These are phyloP conservation scores for Serendipita vermifera DNA, from an alignment of 768 basidiomycete genomes.

Conservation along the genomic window DNA sequence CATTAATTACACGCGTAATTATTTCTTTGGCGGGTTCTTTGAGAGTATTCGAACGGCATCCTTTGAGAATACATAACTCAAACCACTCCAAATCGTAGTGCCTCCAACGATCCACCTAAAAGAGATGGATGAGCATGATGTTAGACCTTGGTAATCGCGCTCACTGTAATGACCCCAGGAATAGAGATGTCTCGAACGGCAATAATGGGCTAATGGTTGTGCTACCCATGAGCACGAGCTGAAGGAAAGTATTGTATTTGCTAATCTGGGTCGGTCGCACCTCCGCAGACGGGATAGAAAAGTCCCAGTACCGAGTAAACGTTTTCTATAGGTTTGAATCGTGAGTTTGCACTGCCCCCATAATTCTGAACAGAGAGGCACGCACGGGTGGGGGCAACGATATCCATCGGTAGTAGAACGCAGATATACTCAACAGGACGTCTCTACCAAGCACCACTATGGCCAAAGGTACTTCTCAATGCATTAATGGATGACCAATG, in stretches of 20 bases:
- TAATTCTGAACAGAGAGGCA: slow-evolving; percentile 12
- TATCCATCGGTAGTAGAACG: slow-evolving; percentile 87
- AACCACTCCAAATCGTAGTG: slow-evolving; percentile 86
- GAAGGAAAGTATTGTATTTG: slow-evolving; percentile 89
- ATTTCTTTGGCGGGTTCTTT: slow-evolving; percentile 11
- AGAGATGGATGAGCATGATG: neutral
- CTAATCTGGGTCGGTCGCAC: slow-evolving; percentile 88
- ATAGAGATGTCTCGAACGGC: slow-evolving; percentile 39
- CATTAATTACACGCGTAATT: too few relatives aligned
- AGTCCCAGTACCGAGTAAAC: slow-evolving; percentile 86
- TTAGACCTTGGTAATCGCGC: slow-evolving; percentile 23
- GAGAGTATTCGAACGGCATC: slow-evolving; percentile 54
- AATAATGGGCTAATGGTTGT: slow-evolving; percentile 78
- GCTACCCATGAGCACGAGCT: slow-evolving; percentile 79
- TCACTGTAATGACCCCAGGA: slow-evolving; percentile 62
- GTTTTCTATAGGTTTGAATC: slow-evolving; percentile 52
- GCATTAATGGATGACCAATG: neutral
- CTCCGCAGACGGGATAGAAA: slow-evolving; percentile 88
- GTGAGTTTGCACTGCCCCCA: neutral
- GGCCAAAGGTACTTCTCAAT: slow-evolving; percentile 60
- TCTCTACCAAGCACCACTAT: slow-evolving; percentile 83
- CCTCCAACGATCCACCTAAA: slow-evolving; percentile 71
- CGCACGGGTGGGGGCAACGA: slow-evolving; percentile 77
- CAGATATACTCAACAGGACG: slow-evolving; percentile 68
- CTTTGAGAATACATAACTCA: slow-evolving; percentile 67